A percentile compares a stretch with the other conserved stretches of the same genome.
Conservation (phyloP, 495 filamentous ascomycete genomes). For the Penicillium arizonense region DNA sequence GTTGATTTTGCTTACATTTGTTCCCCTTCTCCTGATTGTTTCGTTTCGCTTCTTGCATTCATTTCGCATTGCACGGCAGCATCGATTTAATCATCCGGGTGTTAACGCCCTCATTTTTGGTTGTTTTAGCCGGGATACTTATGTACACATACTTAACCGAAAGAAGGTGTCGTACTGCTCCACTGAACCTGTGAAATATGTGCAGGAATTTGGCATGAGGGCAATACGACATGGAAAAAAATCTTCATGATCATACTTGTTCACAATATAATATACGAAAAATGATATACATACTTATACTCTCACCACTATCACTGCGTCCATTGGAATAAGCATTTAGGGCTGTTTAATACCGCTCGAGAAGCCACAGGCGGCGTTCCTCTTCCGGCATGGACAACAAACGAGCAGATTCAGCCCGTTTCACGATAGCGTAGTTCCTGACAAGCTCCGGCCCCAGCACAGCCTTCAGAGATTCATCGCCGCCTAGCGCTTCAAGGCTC, state of each 20-base stretch:
- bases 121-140: background rate
- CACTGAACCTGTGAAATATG: background rate
- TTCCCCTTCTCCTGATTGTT: background rate
- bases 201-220: background rate
- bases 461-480: slow-evolving; percentile 20
- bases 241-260: background rate
- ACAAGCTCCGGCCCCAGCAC: slow-evolving; percentile 55
- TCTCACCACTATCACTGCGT: no score
- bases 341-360: slow-evolving; percentile 48
- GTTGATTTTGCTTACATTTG: slow-evolving; percentile 3
- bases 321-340: no score
- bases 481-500: slow-evolving; percentile 23
- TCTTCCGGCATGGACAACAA: slow-evolving; percentile 50
- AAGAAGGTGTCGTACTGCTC: background rate
- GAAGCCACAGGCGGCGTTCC: slow-evolving; percentile 54
- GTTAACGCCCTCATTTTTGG: background rate
- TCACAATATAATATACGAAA: background rate
- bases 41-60: background rate
- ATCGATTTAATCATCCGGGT: background rate
- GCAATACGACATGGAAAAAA: background rate
- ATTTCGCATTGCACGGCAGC: background rate
- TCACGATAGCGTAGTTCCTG: slow-evolving; percentile 57
- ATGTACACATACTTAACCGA: background rate
- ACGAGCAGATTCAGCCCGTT: slow-evolving; percentile 51
- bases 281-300: no score